Evolutionary conservation across 257 asterid species (phyloP).

Genomic region (Perilla frutescens): DNA sequence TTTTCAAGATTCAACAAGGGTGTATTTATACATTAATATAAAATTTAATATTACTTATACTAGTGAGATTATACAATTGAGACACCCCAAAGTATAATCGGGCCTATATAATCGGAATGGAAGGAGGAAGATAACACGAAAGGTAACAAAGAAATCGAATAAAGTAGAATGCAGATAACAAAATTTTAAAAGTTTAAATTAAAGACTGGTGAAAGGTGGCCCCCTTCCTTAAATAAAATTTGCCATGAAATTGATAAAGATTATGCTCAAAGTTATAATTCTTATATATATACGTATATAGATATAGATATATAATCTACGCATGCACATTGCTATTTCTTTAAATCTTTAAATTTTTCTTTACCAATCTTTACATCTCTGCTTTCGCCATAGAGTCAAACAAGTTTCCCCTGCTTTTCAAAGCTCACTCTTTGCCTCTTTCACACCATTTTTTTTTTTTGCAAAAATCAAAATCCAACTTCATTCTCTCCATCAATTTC

Average conservation of each 20-base stretch:
- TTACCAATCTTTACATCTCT: conserved; percentile 45
- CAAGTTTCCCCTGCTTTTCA: conserved; percentile 21
- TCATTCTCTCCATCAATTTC: neutral
- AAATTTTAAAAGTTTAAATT: conserved; percentile 9
- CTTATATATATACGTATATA: neutral
- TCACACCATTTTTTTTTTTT: conserved; percentile 18
- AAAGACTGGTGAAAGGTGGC: conserved; percentile 7
- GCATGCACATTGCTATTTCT: conserved; percentile 37
- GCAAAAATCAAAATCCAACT: conserved; percentile 19
- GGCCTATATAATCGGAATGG: no score
- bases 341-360: neutral
- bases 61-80: no score
- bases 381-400: conserved; percentile 45
- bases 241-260: conserved; percentile 4
- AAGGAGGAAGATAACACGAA: neutral
- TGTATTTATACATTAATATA: no score
- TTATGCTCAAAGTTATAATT: conserved; percentile 4
- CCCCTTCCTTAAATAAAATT: conserved; percentile 4
- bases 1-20: no score
- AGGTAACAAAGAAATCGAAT: neutral
- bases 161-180: neutral
- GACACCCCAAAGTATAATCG: no score
- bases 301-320: neutral
- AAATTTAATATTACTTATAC: no score
- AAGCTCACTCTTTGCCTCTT: neutral